Percentiles rank a stretch among this genome's conserved stretches.
These are phyloP conservation scores for Uronychia setigera DNA, from an alignment of 73 alveolate genomes.

Conservation along the genomic window DNA sequence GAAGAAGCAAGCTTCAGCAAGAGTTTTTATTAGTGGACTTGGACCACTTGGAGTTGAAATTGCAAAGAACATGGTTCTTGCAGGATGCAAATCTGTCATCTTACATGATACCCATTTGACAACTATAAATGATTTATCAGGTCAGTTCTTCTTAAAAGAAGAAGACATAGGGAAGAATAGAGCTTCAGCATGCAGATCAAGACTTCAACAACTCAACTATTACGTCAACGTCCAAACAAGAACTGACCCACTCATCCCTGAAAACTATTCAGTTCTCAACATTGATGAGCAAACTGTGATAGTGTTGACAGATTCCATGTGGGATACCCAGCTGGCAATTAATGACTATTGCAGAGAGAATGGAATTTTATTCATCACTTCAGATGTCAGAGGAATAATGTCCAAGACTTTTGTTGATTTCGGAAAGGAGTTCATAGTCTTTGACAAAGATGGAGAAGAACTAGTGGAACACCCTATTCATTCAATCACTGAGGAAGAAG, in stretches of 20 bases:
- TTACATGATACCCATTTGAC: conserved; percentile 76
- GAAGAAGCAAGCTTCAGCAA: conserved; percentile 83
- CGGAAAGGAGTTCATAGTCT: conserved; percentile 87
- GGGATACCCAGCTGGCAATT: conserved; percentile 47
- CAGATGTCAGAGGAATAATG: conserved; percentile 85
- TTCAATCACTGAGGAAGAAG: conserved; percentile 69
- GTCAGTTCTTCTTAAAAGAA: conserved; percentile 87
- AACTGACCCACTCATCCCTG: conserved; percentile 19
- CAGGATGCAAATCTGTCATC: conserved; percentile 93
- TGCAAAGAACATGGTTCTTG: conserved; percentile 92
- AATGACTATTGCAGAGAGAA: conserved; percentile 78
- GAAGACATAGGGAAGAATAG: conserved; percentile 82
- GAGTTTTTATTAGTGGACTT: conserved; percentile 80
- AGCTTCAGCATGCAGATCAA: conserved; percentile 73
- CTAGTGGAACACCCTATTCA: conserved; percentile 83
- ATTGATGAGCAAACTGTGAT: conserved; percentile 61
- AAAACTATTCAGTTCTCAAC: conserved; percentile 13
- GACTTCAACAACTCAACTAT: conserved; percentile 84
- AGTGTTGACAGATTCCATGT: conserved; percentile 69
- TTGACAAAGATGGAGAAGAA: conserved; percentile 96
- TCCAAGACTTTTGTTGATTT: conserved; percentile 88
- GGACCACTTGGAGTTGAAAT: conserved; percentile 96
- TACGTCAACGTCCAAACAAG: conserved; percentile 84
- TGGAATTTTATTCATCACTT: conserved; percentile 71
- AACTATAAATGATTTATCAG: conserved; percentile 63